Evolutionary conservation across 2,329 filamentous ascomycete genomes (phyloP), one percentile per base, ranked within the genome.

Genomic region (Alternaria sp.): DNA sequence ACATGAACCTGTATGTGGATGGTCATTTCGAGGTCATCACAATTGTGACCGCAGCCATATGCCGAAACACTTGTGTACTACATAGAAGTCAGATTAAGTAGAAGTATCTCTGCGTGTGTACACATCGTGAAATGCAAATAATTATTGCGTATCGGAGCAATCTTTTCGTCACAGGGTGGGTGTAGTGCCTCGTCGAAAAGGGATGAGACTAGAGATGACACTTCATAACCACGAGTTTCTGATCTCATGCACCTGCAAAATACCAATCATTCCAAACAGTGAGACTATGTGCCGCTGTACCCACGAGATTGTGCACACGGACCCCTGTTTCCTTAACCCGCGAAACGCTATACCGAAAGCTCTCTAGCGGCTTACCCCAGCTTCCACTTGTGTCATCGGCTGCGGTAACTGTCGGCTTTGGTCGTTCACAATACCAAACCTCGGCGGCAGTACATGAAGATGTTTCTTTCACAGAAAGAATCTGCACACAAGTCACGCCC

Each of bases 401-500:
- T 56, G 44, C 57, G 64, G 62, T 62, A 67, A 61, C 52, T 59
- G 54, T 68, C 70, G 70, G 69, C 68, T 69, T 67, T 65, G 57
- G 57, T 52, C 50, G 36, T 59, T 59, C 64, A 67, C 62, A 62
- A 62, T 56, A 61, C 55, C 57, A 67, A 61, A 69, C 61, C 68
- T 64, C 67, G 65, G 60, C 57, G 59, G 65, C 65, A 67, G 40
- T 62, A 66, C 71, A 64, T 64, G 65, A 70, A 64, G 50, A 76
- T 77, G 72, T 70, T 67, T 65, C 63, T 65, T 60, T 67, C 61
- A 40, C 53, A 54, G 21, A 36, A 67, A 57, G 52, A 62, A 61
- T 43, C 66, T 59, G 53, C 54, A 45, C 21, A 47, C 55, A 64
- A 46, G 51, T 46, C 36, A 28, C 54, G 63, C 53, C 61, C 70